Evolutionary conservation across 1,139 yeast species (phyloP).

Genomic region (Hansenula sp.): DNA sequence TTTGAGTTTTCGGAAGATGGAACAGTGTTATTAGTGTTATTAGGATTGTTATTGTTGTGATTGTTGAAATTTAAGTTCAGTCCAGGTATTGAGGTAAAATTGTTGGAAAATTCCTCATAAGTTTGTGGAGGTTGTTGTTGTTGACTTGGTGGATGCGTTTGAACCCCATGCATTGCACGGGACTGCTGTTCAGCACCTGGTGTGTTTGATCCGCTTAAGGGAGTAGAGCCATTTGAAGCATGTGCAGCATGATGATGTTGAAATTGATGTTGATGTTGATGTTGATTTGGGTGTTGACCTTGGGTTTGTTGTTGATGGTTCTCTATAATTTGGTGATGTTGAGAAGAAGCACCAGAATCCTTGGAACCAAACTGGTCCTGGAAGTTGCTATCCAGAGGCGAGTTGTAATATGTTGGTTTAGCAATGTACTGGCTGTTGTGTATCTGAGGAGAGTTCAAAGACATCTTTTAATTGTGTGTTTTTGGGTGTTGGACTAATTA

Average conservation of each 20-base stretch:
- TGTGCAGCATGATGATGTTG: background rate
- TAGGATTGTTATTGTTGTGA: background rate
- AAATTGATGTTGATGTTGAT: conserved; percentile 7
- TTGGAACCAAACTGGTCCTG: conserved; percentile 11
- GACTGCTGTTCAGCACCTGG: background rate
- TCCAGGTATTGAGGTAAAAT: conserved; percentile 17
- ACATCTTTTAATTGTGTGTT: conserved; percentile 7
- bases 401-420: conserved; percentile 16
- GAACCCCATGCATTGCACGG: background rate
- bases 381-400: conserved; percentile 15
- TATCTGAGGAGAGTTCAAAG: conserved; percentile 20
- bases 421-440: conserved; percentile 15
- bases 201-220: background rate
- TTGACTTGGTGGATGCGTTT: background rate
- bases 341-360: background rate
- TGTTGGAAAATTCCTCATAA: conserved; percentile 18
- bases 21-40: background rate
- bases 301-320: conserved; percentile 4
- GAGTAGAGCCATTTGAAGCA: background rate
- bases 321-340: conserved; percentile 2
- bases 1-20: background rate
- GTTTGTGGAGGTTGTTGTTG: conserved; percentile 6
- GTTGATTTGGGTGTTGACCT: conserved; percentile 1
- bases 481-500: background rate
- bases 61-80: conserved; percentile 16